Percentiles rank a stretch among this genome's conserved stretches.
Evolutionary conservation across 192 early-diverging fungal genomes (phyloP).

Genomic region (Glomus cerebriforme): DNA sequence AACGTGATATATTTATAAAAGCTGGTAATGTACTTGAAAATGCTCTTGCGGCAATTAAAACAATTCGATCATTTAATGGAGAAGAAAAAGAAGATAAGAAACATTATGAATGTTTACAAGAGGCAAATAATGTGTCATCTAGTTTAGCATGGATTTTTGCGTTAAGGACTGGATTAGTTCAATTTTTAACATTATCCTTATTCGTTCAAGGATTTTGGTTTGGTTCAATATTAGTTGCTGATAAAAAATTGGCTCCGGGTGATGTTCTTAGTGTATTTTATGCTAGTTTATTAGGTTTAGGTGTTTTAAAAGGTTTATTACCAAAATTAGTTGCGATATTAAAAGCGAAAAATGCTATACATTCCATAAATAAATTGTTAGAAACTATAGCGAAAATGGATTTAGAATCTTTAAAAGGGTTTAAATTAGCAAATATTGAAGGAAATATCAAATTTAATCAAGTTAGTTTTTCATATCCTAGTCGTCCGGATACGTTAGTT

Average conservation of each 20-base stretch:
- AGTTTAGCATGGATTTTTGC: slow-evolving; percentile 4
- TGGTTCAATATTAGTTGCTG: slow-evolving; percentile 15
- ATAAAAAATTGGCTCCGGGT: slow-evolving; percentile 21
- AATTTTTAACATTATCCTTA: slow-evolving; percentile 26
- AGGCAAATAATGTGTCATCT: slow-evolving; percentile 9
- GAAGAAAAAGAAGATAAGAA: slow-evolving; percentile 31
- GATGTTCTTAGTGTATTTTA: slow-evolving; percentile 24
- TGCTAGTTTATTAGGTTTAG: slow-evolving; percentile 1
- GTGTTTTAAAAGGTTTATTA: background rate
- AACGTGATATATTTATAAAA: slow-evolving; percentile 22
- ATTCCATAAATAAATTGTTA: slow-evolving; percentile 13
- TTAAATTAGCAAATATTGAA: slow-evolving; percentile 8
- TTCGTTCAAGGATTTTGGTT: slow-evolving; percentile 32
- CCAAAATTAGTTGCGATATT: background rate
- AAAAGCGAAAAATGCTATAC: slow-evolving; percentile 22
- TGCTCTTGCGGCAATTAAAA: slow-evolving; percentile 22
- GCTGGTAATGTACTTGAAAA: slow-evolving; percentile 29
- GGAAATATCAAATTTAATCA: slow-evolving; percentile 24
- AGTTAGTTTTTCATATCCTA: slow-evolving; percentile 31
- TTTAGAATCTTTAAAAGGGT: slow-evolving; percentile 11
- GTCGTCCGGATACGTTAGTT: slow-evolving; percentile 13
- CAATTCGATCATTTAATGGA: slow-evolving; percentile 21
- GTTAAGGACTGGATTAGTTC: background rate
- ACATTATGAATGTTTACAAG: slow-evolving; percentile 17
- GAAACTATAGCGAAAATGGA: slow-evolving; percentile 1